Conservation (phyloP, 192 early-diverging fungal species). For the Entomortierella chlamydospora region DNA sequence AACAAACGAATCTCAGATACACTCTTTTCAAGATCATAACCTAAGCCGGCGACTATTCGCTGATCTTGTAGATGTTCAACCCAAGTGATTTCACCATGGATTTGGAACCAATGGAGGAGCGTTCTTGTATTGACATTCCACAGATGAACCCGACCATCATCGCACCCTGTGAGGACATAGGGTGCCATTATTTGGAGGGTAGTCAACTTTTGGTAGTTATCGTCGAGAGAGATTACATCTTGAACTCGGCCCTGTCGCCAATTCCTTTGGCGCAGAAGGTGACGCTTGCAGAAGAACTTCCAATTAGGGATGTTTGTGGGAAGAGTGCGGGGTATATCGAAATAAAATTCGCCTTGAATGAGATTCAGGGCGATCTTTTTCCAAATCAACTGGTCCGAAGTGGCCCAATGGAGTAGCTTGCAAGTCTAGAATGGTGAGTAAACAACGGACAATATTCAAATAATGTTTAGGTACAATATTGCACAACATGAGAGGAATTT, state of each 20-base stretch:
- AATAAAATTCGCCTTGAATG: slow-evolving; percentile 53
- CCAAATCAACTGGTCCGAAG: slow-evolving; percentile 50
- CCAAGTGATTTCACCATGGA: slow-evolving; percentile 49
- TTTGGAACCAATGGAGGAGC: slow-evolving; percentile 37
- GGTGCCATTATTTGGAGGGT: slow-evolving; percentile 48
- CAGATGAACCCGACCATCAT: slow-evolving; percentile 39
- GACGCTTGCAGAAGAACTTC: slow-evolving; percentile 52
- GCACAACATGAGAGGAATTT: background rate
- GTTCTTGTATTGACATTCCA: slow-evolving; percentile 44
- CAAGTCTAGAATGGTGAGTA: slow-evolving; percentile 8
- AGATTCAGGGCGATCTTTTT: slow-evolving; percentile 38
- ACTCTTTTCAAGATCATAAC: slow-evolving; percentile 37
- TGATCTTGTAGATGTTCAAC: slow-evolving; percentile 48
- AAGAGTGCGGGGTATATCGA: slow-evolving; percentile 37
- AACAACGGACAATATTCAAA: no score
- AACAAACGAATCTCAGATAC: slow-evolving; percentile 48
- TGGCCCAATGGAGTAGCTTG: slow-evolving; percentile 39
- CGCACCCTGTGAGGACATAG: slow-evolving; percentile 43
- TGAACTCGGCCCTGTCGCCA: slow-evolving; percentile 45
- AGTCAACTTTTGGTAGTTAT: slow-evolving; percentile 45
- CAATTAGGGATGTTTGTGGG: slow-evolving; percentile 48
- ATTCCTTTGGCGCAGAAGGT: slow-evolving; percentile 35
- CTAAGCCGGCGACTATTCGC: slow-evolving; percentile 39
- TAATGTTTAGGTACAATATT: no score
- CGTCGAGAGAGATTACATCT: slow-evolving; percentile 44